Percentiles rank a stretch among this genome's conserved stretches.
Evolutionary conservation across 2,329 filamentous ascomycete species (phyloP).

Genomic region (Berkeleyomyces basicola): DNA sequence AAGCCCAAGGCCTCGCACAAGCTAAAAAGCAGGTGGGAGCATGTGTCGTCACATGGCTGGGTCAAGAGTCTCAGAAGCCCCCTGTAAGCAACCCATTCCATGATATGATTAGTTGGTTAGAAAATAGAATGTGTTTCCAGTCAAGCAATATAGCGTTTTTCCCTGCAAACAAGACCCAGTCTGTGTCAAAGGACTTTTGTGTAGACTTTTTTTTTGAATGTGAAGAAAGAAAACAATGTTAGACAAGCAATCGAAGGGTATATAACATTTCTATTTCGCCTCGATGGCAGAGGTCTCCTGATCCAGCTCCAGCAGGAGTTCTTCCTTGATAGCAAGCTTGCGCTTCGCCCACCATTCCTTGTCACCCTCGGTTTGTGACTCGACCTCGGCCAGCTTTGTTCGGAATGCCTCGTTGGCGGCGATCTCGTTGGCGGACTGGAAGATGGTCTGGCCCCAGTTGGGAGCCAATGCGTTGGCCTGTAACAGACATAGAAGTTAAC

Average conservation of each 20-base stretch:
- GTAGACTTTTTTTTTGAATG: neutral
- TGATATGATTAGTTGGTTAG: no score
- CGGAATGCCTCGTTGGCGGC: conserved; percentile 67
- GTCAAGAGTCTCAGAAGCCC: neutral
- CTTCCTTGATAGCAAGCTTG: conserved; percentile 51
- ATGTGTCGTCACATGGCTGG: neutral
- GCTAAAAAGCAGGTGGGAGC: neutral
- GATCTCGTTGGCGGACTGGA: conserved; percentile 96
- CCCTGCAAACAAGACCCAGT: neutral
- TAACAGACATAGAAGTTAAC: neutral
- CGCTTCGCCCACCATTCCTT: conserved; percentile 89
- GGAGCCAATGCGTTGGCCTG: conserved; percentile 81
- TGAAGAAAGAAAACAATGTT: conserved; percentile 29
- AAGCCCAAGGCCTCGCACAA: neutral
- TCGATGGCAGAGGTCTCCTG: conserved; percentile 31
- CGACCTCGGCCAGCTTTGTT: conserved; percentile 56
- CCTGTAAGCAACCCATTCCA: neutral
- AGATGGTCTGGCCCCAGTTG: conserved; percentile 87
- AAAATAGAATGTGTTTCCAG: no score
- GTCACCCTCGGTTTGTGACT: conserved; percentile 53
- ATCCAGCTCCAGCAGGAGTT: conserved; percentile 75
- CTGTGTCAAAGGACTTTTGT: neutral
- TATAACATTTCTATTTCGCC: conserved; percentile 14
- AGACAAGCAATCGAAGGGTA: conserved; percentile 42
- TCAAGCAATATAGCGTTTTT: neutral